A percentile compares a stretch with the other conserved stretches of the same genome.
phyloP scores from a whole-genome alignment of 352 stramenopile genomes.

The Phytophthora meadii region DNA sequence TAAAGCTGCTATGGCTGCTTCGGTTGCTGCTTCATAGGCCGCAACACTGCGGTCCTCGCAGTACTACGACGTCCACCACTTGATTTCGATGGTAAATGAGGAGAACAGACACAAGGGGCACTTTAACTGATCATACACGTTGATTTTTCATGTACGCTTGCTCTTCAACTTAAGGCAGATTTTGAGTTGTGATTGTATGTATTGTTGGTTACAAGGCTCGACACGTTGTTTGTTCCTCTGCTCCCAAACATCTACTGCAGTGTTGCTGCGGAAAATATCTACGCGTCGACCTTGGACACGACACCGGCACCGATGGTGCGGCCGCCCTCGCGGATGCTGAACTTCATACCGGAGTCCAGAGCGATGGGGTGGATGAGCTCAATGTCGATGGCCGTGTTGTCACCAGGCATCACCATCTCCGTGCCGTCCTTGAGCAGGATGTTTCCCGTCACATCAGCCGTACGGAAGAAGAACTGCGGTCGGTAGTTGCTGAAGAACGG shows the following conservation, averaged over 20 bases:
- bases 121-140: conserved; percentile 36
- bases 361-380: conserved; percentile 94
- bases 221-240: conserved; percentile 8
- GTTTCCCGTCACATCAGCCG: conserved; percentile 94
- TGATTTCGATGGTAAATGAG: conserved; percentile 31
- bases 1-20: conserved; percentile 52
- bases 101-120: conserved; percentile 24
- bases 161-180: conserved; percentile 8
- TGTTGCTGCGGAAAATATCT: conserved; percentile 40
- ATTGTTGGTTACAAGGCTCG: conserved; percentile 26
- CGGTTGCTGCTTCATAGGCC: conserved; percentile 44
- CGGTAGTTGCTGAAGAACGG: conserved; percentile 98
- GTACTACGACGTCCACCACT: conserved; percentile 18
- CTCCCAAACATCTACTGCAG: conserved; percentile 30
- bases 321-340: conserved; percentile 96
- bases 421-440: conserved; percentile 85
- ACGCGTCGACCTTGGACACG: conserved; percentile 91
- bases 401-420: conserved; percentile 97
- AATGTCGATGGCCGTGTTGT: conserved; percentile 94
- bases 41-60: conserved; percentile 12
- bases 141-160: conserved; percentile 28
- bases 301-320: conserved; percentile 96
- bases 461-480: conserved; percentile 98
- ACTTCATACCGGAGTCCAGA: conserved; percentile 93
- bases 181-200: conserved; percentile 26